These are phyloP conservation scores for Lomentospora prolificans DNA, from an alignment of 2,329 filamentous ascomycete species.

Conservation along the genomic window DNA sequence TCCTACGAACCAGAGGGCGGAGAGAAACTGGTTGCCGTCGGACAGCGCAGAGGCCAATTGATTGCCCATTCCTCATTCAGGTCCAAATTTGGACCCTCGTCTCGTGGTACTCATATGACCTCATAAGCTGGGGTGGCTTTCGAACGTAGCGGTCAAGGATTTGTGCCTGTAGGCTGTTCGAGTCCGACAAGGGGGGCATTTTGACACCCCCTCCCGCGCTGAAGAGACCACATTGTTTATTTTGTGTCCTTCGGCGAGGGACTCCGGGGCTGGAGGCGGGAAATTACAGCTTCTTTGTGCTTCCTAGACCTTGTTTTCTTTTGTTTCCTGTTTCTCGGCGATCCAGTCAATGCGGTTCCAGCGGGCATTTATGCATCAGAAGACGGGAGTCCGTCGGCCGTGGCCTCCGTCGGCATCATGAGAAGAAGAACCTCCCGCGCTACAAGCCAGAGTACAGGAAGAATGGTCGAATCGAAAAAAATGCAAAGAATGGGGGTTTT, in stretches of 20 bases:
- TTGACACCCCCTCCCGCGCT: neutral
- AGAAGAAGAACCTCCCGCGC: no score
- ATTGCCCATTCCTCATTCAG: neutral
- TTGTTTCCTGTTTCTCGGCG: neutral
- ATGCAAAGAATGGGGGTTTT: no score
- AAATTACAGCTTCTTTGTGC: no score
- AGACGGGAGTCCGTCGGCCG: neutral
- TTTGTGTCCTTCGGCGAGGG: neutral
- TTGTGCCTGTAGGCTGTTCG: neutral
- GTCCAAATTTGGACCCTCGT: neutral
- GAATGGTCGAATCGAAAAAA: no score
- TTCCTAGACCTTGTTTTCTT: no score
- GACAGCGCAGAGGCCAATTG: neutral
- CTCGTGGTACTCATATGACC: constrained; percentile 1
- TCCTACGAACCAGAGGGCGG: neutral
- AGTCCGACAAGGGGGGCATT: neutral
- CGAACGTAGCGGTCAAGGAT: constrained; percentile 5
- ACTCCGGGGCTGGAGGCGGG: no score
- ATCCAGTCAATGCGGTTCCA: neutral
- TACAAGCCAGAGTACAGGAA: no score
- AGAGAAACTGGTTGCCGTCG: no score
- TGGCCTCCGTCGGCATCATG: neutral
- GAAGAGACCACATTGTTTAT: neutral
- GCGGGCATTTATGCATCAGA: neutral
- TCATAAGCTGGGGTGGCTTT: neutral